These are phyloP conservation scores for Coemansia sp. DNA, from an alignment of 192 early-diverging fungal genomes.

Conservation along the genomic window DNA sequence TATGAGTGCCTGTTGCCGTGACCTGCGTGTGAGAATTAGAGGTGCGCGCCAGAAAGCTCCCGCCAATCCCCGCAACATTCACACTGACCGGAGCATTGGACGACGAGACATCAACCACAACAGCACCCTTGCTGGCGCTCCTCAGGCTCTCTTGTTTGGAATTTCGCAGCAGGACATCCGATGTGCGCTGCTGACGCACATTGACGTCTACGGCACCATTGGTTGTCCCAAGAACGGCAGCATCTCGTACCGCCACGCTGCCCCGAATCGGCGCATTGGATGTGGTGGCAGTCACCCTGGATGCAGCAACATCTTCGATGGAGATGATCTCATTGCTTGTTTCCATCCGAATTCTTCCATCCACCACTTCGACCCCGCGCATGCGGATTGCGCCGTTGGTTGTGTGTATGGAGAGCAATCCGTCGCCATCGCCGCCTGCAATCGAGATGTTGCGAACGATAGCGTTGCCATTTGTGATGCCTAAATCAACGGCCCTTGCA, in stretches of 20 bases:
- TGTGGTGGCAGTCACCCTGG: neutral
- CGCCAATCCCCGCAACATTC: constrained; percentile 8
- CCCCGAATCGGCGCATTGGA: constrained; percentile 29
- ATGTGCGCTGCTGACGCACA: no score
- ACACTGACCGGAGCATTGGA: constrained; percentile 18
- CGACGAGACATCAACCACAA: constrained; percentile 7
- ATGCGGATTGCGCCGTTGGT: constrained; percentile 13
- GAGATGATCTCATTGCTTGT: constrained; percentile 14
- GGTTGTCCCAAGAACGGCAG: neutral
- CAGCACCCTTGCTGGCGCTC: no score
- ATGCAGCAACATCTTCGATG: neutral
- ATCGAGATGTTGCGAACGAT: constrained; percentile 15
- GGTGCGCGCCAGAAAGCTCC: constrained; percentile 29
- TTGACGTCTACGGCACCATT: constrained; percentile 17
- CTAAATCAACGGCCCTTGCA: constrained; percentile 1
- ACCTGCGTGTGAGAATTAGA: constrained; percentile 26
- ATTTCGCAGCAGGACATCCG: no score
- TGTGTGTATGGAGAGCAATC: constrained; percentile 15
- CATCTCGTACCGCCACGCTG: neutral
- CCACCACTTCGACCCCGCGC: neutral
- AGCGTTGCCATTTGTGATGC: constrained; percentile 17
- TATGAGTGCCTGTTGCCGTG: constrained; percentile 7
- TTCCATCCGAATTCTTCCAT: neutral
- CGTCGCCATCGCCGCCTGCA: neutral
- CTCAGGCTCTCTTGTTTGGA: no score